Percentiles rank a stretch among this genome's conserved stretches.
phyloP scores from a whole-genome alignment of 2,329 filamentous ascomycete species.

The Davidsoniella virescens region DNA sequence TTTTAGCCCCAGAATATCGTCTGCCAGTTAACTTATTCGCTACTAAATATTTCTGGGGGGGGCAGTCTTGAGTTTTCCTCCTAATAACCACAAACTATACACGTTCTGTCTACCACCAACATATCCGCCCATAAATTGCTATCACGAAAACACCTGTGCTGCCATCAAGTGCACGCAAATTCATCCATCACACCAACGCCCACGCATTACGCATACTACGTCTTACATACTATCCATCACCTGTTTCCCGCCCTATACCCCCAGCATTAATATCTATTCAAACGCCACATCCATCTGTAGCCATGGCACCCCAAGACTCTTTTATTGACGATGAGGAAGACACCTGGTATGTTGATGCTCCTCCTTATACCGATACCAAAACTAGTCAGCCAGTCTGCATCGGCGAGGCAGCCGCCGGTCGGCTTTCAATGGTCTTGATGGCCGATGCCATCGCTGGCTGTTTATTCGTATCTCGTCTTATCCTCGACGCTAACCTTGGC shows the following conservation, averaged over 20 bases:
- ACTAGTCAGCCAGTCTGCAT: not conserved
- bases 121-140: not conserved
- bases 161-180: slow-evolving; percentile 14
- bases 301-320: slow-evolving; percentile 52
- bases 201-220: not conserved
- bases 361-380: not conserved
- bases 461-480: not conserved
- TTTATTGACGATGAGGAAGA: slow-evolving; percentile 60
- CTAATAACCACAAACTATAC: not conserved
- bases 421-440: not conserved
- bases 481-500: slow-evolving; percentile 11
- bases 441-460: not conserved
- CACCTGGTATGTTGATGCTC: slow-evolving; percentile 36
- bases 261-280: slow-evolving; percentile 10
- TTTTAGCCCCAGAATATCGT: too few relatives aligned
- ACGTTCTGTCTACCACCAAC: not conserved
- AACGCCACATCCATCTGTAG: slow-evolving; percentile 12
- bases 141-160: slow-evolving; percentile 11
- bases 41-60: not conserved
- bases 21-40: too few relatives aligned
- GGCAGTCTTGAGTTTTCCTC: slow-evolving; percentile 1
- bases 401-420: not conserved
- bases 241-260: slow-evolving; percentile 15
- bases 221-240: slow-evolving; percentile 10
- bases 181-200: not conserved